These are phyloP conservation scores for Geranium brycei DNA, from an alignment of 345 rosid species.

Conservation along the genomic window DNA sequence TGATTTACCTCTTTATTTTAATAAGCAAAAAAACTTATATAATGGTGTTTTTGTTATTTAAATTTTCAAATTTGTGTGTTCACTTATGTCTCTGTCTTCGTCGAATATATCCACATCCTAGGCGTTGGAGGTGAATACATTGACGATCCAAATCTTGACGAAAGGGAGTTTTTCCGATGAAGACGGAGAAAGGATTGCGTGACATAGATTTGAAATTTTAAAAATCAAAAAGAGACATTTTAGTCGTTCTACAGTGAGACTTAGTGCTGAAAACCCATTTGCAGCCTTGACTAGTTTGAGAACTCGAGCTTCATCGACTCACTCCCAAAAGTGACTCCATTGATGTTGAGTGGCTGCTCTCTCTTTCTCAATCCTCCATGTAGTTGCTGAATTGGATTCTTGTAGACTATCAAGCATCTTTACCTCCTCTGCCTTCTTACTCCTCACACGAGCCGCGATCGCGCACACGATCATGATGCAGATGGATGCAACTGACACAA, in stretches of 20 bases:
- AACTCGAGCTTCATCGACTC: constrained; percentile 80
- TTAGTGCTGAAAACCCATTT: constrained; percentile 76
- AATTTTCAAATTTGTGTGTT: too few species aligned
- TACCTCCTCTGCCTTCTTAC: constrained; percentile 61
- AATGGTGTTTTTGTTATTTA: too few species aligned
- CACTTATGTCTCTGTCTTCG: too few species aligned
- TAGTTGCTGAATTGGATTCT: constrained; percentile 69
- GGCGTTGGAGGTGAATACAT: too few species aligned
- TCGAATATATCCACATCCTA: too few species aligned
- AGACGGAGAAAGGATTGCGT: too few species aligned
- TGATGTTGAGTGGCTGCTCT: constrained; percentile 85
- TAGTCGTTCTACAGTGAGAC: constrained; percentile 34
- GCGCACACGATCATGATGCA: constrained; percentile 85
- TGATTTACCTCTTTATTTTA: too few species aligned
- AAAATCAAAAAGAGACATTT: too few species aligned
- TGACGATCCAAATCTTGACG: too few species aligned
- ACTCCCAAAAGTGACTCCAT: constrained; percentile 83
- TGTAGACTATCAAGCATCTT: constrained; percentile 83
- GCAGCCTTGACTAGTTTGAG: constrained; percentile 85
- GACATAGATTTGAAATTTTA: too few species aligned
- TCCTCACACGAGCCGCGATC: constrained; percentile 65
- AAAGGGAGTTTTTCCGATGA: too few species aligned
- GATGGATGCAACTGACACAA: constrained; percentile 62
- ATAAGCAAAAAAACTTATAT: too few species aligned
- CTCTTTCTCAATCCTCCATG: constrained; percentile 97